Evolutionary conservation across 176 grass and related monocot species (phyloP).

Genomic region (Tillandsia leiboldiana): DNA sequence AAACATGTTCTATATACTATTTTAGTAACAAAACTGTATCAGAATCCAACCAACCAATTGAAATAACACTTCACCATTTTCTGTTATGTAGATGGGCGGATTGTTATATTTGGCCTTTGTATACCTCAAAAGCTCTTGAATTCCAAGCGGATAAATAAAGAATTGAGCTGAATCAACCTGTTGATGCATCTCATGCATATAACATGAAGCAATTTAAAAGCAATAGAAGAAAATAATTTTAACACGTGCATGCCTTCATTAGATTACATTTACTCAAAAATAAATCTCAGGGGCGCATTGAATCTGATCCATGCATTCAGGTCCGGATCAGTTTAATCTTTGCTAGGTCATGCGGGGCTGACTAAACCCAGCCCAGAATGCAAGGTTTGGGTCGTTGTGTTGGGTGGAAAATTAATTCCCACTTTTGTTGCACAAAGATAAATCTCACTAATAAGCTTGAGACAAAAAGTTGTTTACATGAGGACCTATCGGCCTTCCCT

Average conservation of each 20-base stretch:
- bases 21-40: neutral
- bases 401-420: neutral
- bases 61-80: constrained; percentile 16
- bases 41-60: neutral
- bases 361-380: too few relatives aligned
- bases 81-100: constrained; percentile 40
- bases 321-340: too few relatives aligned
- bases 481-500: constrained; percentile 21
- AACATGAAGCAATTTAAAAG: neutral
- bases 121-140: constrained; percentile 25
- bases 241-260: neutral
- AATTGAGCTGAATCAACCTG: constrained; percentile 6
- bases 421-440: neutral
- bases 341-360: too few relatives aligned
- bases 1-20: constrained; percentile 34
- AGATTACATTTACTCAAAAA: neutral
- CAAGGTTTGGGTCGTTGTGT: too few relatives aligned
- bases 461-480: neutral
- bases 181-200: neutral
- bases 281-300: too few relatives aligned
- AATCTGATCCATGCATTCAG: too few relatives aligned
- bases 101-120: constrained; percentile 19
- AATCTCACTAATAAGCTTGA: neutral
- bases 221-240: neutral
- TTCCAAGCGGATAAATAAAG: constrained; percentile 32